These are phyloP conservation scores for Ophiostoma ips DNA, from an alignment of 2,329 filamentous ascomycete species.

Conservation along the genomic window DNA sequence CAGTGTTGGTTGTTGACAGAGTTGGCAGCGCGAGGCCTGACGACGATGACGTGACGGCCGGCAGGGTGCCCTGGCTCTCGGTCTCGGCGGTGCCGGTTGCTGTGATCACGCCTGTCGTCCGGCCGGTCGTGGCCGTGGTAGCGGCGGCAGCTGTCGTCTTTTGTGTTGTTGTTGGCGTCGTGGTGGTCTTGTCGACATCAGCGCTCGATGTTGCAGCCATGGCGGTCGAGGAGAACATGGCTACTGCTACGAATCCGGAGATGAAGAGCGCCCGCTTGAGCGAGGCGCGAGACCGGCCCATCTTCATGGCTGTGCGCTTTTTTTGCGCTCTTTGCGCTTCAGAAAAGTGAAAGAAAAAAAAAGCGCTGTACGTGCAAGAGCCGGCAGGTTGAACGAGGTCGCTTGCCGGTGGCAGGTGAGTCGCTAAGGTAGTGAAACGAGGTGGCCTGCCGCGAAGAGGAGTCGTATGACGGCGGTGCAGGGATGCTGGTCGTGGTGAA, in stretches of 20 bases:
- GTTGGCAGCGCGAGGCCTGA: slow-evolving; percentile 24
- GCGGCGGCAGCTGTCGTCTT: slow-evolving; percentile 1
- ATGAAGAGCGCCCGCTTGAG: slow-evolving; percentile 22
- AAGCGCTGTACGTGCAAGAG: no score
- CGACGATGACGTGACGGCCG: slow-evolving; percentile 13
- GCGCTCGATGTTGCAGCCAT: slow-evolving; percentile 15
- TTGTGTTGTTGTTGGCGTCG: slow-evolving; percentile 2
- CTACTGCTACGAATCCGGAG: slow-evolving; percentile 16
- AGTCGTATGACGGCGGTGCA: no score
- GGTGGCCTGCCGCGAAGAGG: not conserved
- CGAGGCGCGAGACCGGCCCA: slow-evolving; percentile 18
- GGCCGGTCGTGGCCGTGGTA: slow-evolving; percentile 8
- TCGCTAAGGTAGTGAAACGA: no score
- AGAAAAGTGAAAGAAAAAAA: no score
- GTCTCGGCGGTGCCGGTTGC: not conserved
- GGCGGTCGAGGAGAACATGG: slow-evolving; percentile 16
- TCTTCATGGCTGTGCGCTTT: slow-evolving; percentile 5
- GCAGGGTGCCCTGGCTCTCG: slow-evolving; percentile 6
- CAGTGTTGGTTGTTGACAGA: slow-evolving; percentile 24
- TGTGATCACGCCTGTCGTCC: slow-evolving; percentile 4
- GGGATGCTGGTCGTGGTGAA: not conserved
- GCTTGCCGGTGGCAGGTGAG: no score
- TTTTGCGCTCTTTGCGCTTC: no score
- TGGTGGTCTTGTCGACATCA: slow-evolving; percentile 7
- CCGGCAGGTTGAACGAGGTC: no score